Percentiles rank a stretch among this genome's conserved stretches.
phyloP scores from a whole-genome alignment of 495 filamentous ascomycete species.

The Pyronema omphalodes region DNA sequence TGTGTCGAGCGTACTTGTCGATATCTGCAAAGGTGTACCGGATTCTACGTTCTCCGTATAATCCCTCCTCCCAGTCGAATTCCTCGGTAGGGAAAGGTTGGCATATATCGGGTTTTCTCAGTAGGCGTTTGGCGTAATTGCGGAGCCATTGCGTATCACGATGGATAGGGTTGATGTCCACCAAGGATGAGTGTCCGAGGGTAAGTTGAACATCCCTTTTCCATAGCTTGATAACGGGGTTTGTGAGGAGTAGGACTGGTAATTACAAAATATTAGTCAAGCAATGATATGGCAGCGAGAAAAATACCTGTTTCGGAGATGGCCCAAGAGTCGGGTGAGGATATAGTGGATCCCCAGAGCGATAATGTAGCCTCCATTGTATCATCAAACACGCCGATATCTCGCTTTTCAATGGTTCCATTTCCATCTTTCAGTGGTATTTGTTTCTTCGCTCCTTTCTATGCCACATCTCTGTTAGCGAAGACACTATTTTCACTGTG shows the following conservation, averaged over 20 bases:
- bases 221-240: not conserved
- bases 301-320: slow-evolving; percentile 1
- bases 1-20: not conserved
- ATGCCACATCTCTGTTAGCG: not conserved
- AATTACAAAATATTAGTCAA: not conserved
- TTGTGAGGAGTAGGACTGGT: not conserved
- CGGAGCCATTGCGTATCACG: slow-evolving; percentile 1
- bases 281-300: not conserved
- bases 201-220: not conserved
- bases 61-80: not conserved
- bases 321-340: not conserved
- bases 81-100: not conserved
- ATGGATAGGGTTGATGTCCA: slow-evolving; percentile 1
- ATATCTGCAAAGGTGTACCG: slow-evolving; percentile 4
- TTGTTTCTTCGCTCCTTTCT: not conserved
- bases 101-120: not conserved
- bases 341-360: not conserved
- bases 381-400: slow-evolving; percentile 6
- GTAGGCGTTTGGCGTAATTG: not conserved
- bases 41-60: not conserved
- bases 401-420: not conserved
- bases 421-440: slow-evolving; percentile 1
- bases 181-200: not conserved
- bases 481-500: not conserved
- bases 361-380: slow-evolving; percentile 2